Evolutionary conservation across 2,329 filamentous ascomycete species (phyloP), one percentile per base, ranked within the genome.

Genomic region (Lachnellula hyalina): DNA sequence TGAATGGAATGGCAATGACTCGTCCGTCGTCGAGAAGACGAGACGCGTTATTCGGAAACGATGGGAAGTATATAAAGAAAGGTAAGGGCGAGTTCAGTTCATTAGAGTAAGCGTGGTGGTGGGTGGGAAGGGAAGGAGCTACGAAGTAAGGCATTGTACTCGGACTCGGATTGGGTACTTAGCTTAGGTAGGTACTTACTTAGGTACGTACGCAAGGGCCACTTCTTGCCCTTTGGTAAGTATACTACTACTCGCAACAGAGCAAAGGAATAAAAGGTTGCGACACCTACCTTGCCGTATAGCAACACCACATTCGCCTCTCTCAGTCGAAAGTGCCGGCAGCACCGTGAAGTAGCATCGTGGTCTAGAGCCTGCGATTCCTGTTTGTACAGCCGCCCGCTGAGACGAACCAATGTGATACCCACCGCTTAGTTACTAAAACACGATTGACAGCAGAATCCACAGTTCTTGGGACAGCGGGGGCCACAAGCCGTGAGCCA

Each of bases 401-500:
- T 28, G 28, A 28, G 28, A 28, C 8, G 28, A 28, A 28, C 28
- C n/a, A n/a, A n/a, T n/a, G n/a, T 14, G 41, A 21, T 17, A 17
- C 9, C 19, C n/a, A 17, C 49, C 49, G 25, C 34, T 28, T 51
- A 38, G 28, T 28, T 38, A 8, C 36, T 17, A 5, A 15, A 40
- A 6, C 36, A 15, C 14, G 36, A 40, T 40, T 23, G 19, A 44
- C 5, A 11, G 5, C 19, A 23, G 9, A 44, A 23, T 44, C 54
- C 57, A 59, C 52, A 48, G n/a, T 44, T 54, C 51, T 12, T 38
- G 49, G 51, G 54, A 51, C 53, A 54, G 34, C n/a, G 25, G 57
- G 52, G 49, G 54, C 54, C 53, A 50, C 49, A 45, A 57, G 46
- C 54, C 57, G 49, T 53, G 48, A 57, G 46, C 49, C 51, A 58